Evolutionary conservation across 495 filamentous ascomycete genomes (phyloP).

Genomic region (Pseudomonodictys pantanalensis): DNA sequence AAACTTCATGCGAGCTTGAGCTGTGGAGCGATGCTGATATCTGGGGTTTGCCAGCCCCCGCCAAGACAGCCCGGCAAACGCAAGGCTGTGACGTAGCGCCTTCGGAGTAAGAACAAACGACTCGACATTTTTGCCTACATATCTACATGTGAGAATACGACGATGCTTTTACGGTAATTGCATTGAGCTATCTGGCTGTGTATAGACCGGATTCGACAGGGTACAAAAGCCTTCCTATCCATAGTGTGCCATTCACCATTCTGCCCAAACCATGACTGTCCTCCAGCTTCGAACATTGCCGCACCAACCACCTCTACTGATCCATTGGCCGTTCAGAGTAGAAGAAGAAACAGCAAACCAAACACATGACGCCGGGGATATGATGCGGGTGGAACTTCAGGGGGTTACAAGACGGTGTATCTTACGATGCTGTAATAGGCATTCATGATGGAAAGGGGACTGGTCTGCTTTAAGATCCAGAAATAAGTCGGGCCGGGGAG

Average conservation of each 20-base stretch:
- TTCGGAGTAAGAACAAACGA: too few species aligned
- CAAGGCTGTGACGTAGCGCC: too few species aligned
- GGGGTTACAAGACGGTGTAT: conserved; percentile 61
- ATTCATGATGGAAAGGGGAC: conserved; percentile 30
- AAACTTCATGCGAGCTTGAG: too few species aligned
- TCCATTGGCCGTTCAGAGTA: conserved; percentile 8
- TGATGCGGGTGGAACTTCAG: conserved; percentile 31
- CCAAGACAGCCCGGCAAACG: too few species aligned
- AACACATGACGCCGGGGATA: conserved; percentile 34
- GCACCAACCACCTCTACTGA: conserved; percentile 3
- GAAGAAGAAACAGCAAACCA: conserved; percentile 22
- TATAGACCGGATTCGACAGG: neutral
- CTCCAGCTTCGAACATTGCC: neutral
- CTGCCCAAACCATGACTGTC: conserved; percentile 1
- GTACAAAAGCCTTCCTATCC: neutral
- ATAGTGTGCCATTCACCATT: neutral
- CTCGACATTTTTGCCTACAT: too few species aligned
- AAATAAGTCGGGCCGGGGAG: conserved; percentile 5
- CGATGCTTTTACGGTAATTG: neutral
- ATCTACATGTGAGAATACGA: too few species aligned
- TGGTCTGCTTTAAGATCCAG: conserved; percentile 20
- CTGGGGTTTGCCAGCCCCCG: too few species aligned
- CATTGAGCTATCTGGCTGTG: neutral
- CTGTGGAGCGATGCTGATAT: too few species aligned
- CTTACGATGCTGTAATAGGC: conserved; percentile 47